These are phyloP conservation scores for Yamadazyma triangularis DNA, from an alignment of 1,139 yeast genomes.

Conservation along the genomic window DNA sequence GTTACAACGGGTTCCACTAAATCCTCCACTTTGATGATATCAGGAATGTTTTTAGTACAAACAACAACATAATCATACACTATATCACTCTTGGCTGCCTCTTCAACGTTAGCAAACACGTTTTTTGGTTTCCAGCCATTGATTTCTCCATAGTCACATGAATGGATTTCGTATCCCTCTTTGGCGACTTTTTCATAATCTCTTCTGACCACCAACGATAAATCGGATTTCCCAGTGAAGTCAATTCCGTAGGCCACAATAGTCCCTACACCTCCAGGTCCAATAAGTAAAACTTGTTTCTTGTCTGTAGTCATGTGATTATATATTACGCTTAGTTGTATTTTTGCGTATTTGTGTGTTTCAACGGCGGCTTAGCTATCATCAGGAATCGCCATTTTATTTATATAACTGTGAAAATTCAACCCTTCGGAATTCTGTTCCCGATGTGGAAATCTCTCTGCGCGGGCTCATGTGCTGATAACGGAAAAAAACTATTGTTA, in stretches of 20 bases:
- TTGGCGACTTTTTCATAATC: slow-evolving; percentile 49
- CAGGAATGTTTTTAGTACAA: slow-evolving; percentile 71
- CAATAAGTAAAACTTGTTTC: slow-evolving; percentile 26
- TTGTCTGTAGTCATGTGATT: too few relatives aligned
- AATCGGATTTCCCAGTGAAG: slow-evolving; percentile 37
- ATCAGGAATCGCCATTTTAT: too few relatives aligned
- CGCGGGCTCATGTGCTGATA: too few relatives aligned
- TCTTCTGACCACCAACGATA: slow-evolving; percentile 59
- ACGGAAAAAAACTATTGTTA: too few relatives aligned
- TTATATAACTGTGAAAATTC: too few relatives aligned
- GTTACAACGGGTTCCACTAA: slow-evolving; percentile 34
- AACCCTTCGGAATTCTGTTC: too few relatives aligned
- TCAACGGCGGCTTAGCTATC: too few relatives aligned
- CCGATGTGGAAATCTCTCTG: too few relatives aligned
- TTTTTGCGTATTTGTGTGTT: too few relatives aligned
- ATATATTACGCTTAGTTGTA: too few relatives aligned
- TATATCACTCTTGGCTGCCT: slow-evolving; percentile 26
- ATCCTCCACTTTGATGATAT: slow-evolving; percentile 19
- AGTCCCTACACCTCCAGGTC: slow-evolving; percentile 59
- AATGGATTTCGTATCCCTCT: slow-evolving; percentile 56
- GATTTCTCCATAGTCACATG: slow-evolving; percentile 55
- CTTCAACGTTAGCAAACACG: slow-evolving; percentile 35
- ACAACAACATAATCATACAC: slow-evolving; percentile 62
- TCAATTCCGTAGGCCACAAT: slow-evolving; percentile 58
- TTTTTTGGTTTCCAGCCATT: slow-evolving; percentile 50